A percentile compares a stretch with the other conserved stretches of the same genome.
Evolutionary conservation across 805 yeast species (phyloP).

Genomic region (Schwanniomyces vanrijiae): DNA sequence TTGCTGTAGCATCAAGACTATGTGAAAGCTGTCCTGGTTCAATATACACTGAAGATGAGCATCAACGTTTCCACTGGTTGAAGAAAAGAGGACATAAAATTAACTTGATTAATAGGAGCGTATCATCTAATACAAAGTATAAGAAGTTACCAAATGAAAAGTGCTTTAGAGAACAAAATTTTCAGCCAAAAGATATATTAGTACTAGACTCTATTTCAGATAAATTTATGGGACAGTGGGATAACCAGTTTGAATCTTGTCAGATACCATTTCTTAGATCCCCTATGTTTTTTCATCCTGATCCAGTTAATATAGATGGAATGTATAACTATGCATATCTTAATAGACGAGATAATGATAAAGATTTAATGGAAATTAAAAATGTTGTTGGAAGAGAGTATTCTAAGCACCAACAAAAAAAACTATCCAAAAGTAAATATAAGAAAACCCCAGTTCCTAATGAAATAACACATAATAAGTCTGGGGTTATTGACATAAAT

Average conservation of each 20-base stretch:
- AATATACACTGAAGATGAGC: constrained; percentile 46
- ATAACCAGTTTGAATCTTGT: constrained; percentile 40
- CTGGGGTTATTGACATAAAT: constrained; percentile 41
- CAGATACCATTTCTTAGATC: constrained; percentile 43
- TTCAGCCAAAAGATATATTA: constrained; percentile 27
- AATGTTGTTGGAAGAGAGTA: constrained; percentile 46
- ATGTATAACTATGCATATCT: constrained; percentile 40
- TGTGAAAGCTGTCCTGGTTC: constrained; percentile 45
- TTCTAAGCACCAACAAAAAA: constrained; percentile 42
- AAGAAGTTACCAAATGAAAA: constrained; percentile 9
- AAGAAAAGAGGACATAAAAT: constrained; percentile 29
- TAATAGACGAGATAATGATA: constrained; percentile 23
- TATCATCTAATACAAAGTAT: constrained; percentile 11
- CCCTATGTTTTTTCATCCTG: constrained; percentile 51
- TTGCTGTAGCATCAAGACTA: constrained; percentile 41
- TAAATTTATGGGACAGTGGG: constrained; percentile 43
- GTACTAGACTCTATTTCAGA: constrained; percentile 37
- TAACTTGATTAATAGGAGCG: constrained; percentile 19
- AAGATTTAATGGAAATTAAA: constrained; percentile 39
- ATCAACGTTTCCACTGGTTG: constrained; percentile 48
- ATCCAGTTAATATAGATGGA: constrained; percentile 45
- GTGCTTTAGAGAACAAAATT: constrained; percentile 11
- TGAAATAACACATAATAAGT: constrained; percentile 23
- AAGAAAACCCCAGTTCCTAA: constrained; percentile 12
- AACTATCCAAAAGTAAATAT: constrained; percentile 18